phyloP scores from a whole-genome alignment of 257 asterid genomes.

The Solanum paucissectum region DNA sequence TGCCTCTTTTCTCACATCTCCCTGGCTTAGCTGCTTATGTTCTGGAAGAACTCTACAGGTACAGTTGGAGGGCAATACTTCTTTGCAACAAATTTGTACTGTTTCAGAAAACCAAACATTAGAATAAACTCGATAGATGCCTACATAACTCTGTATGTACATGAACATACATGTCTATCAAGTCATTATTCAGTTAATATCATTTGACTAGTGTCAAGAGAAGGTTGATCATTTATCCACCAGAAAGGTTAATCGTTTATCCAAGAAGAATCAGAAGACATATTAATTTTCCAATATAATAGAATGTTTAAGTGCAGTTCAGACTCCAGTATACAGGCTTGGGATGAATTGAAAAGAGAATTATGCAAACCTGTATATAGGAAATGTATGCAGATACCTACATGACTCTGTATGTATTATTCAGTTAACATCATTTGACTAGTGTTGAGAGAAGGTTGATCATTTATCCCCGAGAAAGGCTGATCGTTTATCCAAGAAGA shows the following conservation, averaged over 20 bases:
- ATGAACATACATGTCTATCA: neutral
- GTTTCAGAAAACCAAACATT: slow-evolving; percentile 14
- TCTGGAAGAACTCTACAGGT: slow-evolving; percentile 66
- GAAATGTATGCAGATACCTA: no score
- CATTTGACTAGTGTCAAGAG: neutral
- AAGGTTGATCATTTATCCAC: neutral
- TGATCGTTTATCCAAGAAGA: neutral
- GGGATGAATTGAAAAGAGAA: no score
- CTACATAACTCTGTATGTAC: neutral
- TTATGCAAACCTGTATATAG: no score
- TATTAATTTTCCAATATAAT: neutral
- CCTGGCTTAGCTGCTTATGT: slow-evolving; percentile 28
- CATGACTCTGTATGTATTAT: neutral
- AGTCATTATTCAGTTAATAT: neutral
- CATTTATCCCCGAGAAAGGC: neutral
- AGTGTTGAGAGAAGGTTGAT: neutral
- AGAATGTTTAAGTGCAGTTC: neutral
- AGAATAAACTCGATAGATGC: neutral
- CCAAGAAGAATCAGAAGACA: neutral
- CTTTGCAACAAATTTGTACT: slow-evolving; percentile 99
- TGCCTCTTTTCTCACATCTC: neutral
- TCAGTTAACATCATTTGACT: neutral
- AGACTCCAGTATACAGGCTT: no score
- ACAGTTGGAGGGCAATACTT: slow-evolving; percentile 72
- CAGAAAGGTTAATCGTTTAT: neutral